Base-by-base conservation (phyloP, 257 asterid species). In the Coffea canephora region DNA sequence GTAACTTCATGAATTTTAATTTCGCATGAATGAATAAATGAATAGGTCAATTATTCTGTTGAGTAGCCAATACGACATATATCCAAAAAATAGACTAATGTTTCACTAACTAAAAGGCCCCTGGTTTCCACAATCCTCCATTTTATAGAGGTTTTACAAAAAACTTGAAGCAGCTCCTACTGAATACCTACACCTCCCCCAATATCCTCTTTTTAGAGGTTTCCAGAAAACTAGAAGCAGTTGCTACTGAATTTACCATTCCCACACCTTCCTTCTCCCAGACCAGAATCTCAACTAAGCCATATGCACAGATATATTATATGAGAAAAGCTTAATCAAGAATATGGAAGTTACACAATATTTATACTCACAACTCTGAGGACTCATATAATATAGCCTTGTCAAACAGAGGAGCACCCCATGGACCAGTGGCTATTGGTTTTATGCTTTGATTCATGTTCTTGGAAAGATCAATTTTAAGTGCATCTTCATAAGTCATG, bases 381-480 rank as follows among this genome's bases (percentile, higher is more conserved):
- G 97, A 93, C 79, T 91, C 92, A 50, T 87, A 91, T 65, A 85
- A 87, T 74, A 95, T 87, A 36, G 96, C 98, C 86, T 95, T 95
- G 89, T 95, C 98, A 16, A 89, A 95, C 48, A 95, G 96, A 75
- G 98, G 97, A 71, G 99, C 97, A 74, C 98, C 99, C 97, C 97
- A 95, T 2, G 97, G 99, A 41, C 98, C 99, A 2, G 98, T 95
- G 10, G 95, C 95, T 8, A 83, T 77, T 52, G 96, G 87, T 82
- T 91, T 93, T 52, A 91, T 85, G 72, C 68, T 86, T 75, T 91
- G 93, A 78, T 86, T 85, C 16, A 65, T 45, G 67, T 89, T 89
- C 80, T 89, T 90, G 1, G 94, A 91, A 77, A 95, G 97, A 85
- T 90, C 94, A 4, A 95, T 86, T 77, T 89, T 95, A 11, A 93